These are phyloP conservation scores for Dipodascus geniculatus DNA, from an alignment of 805 yeast genomes.

Conservation along the genomic window DNA sequence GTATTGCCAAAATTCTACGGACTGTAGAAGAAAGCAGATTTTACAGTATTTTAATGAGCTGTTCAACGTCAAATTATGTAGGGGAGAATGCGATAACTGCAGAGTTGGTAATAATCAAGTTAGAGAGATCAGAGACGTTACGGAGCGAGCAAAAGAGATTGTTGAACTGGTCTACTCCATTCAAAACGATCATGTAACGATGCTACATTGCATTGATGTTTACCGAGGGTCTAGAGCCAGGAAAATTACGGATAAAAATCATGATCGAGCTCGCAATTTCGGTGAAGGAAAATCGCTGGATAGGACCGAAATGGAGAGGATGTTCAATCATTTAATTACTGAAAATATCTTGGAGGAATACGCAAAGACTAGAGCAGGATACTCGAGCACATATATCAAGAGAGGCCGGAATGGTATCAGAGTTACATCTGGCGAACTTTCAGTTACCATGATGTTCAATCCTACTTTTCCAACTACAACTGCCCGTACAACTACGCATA, in stretches of 20 bases:
- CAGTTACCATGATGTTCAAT: conserved; percentile 15
- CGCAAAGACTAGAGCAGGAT: conserved; percentile 52
- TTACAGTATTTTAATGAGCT: conserved; percentile 81
- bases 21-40: conserved; percentile 83
- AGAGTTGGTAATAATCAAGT: conserved; percentile 23
- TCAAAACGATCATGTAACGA: conserved; percentile 49
- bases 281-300: conserved; percentile 58
- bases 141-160: conserved; percentile 47
- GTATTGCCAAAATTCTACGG: conserved; percentile 83
- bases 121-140: conserved; percentile 41
- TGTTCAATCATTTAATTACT: conserved; percentile 66
- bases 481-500: background rate
- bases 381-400: conserved; percentile 63
- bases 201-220: conserved; percentile 71
- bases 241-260: conserved; percentile 46
- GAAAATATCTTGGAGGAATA: conserved; percentile 59
- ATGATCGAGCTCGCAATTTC: conserved; percentile 46
- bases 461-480: background rate
- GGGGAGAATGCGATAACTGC: conserved; percentile 80
- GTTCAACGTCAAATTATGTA: conserved; percentile 56
- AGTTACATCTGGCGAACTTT: conserved; percentile 30
- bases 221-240: conserved; percentile 52
- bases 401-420: conserved; percentile 43
- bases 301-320: conserved; percentile 38
- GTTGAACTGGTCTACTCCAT: conserved; percentile 46